Conservation (phyloP, 2,329 filamentous ascomycete species). For the Aspergillus viridinutans region DNA sequence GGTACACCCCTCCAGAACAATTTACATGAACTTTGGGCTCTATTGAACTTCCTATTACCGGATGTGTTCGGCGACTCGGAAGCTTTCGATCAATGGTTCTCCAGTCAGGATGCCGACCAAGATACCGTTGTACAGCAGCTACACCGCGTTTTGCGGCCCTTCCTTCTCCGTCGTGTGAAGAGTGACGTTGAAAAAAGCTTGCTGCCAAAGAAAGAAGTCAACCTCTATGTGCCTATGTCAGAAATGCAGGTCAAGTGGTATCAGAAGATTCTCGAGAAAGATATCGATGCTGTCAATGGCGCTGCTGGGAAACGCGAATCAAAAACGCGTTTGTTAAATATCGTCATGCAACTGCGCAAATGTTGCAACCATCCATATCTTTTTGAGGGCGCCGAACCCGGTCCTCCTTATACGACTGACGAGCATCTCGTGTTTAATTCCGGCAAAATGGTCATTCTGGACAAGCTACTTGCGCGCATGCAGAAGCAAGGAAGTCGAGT, state of each 20-base stretch:
- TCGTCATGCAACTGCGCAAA: conserved; percentile 98
- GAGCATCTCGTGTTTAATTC: conserved; percentile 92
- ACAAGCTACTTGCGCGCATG: conserved; percentile 82
- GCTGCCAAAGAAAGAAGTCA: conserved; percentile 94
- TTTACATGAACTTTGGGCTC: conserved; percentile 92
- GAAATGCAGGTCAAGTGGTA: conserved; percentile 99
- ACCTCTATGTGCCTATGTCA: conserved; percentile 96
- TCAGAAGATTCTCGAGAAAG: conserved; percentile 96
- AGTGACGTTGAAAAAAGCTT: conserved; percentile 97
- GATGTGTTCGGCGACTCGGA: conserved; percentile 97
- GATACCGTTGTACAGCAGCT: conserved; percentile 95
- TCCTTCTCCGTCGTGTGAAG: conserved; percentile 93
- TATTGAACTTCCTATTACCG: conserved; percentile 95
- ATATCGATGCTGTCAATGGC: conserved; percentile 97
- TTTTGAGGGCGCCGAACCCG: conserved; percentile 94
- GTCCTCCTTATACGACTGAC: conserved; percentile 95
- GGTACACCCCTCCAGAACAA: conserved; percentile 98
- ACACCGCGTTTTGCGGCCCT: conserved; percentile 86
- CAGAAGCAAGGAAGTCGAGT: conserved; percentile 84
- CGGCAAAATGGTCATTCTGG: conserved; percentile 95
- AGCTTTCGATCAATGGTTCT: conserved; percentile 98
- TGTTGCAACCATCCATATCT: conserved; percentile 99
- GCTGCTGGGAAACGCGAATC: conserved; percentile 95
- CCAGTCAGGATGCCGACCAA: conserved; percentile 80
- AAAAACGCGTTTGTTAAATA: conserved; percentile 94